These are phyloP conservation scores for Adansonia digitata DNA, from an alignment of 345 rosid genomes.

Conservation along the genomic window DNA sequence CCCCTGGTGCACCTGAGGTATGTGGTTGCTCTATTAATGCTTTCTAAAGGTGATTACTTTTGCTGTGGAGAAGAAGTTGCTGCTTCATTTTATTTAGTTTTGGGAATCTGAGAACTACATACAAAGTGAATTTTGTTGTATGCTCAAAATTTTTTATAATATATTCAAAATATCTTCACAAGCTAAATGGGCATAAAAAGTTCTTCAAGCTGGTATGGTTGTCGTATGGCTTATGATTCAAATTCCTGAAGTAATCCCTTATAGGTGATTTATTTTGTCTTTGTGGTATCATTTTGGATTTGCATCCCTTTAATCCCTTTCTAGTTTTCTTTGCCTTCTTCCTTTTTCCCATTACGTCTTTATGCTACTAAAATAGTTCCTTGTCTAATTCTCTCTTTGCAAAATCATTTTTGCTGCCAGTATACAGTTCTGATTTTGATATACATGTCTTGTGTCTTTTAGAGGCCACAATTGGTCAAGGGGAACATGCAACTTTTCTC, in stretches of 20 bases:
- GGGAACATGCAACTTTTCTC: slow-evolving; percentile 97
- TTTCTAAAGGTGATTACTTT: not conserved
- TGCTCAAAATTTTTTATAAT: not conserved
- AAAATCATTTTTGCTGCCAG: not conserved
- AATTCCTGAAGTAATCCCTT: not conserved
- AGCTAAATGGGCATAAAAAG: not conserved
- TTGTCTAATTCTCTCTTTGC: not conserved
- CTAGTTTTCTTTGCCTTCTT: not conserved
- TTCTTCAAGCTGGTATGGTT: not conserved
- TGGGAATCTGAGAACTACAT: not conserved
- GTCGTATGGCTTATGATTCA: not conserved
- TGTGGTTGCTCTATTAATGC: slow-evolving; percentile 1
- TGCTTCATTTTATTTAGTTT: not conserved
- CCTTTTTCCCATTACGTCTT: not conserved
- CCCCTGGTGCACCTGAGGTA: slow-evolving; percentile 99
- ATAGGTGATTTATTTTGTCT: not conserved
- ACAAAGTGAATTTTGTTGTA: too few relatives aligned
- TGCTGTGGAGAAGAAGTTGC: not conserved
- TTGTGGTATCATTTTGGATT: not conserved
- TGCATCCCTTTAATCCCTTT: not conserved
- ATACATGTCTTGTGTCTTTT: slow-evolving; percentile 16
- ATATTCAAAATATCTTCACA: not conserved
- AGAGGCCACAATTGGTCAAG: slow-evolving; percentile 84
- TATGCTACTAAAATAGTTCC: not conserved
- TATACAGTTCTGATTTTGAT: slow-evolving; percentile 11